Evolutionary conservation across 441 rosid genomes (phyloP), one percentile per base, ranked within the genome.

Genomic region (Populus hybrid): DNA sequence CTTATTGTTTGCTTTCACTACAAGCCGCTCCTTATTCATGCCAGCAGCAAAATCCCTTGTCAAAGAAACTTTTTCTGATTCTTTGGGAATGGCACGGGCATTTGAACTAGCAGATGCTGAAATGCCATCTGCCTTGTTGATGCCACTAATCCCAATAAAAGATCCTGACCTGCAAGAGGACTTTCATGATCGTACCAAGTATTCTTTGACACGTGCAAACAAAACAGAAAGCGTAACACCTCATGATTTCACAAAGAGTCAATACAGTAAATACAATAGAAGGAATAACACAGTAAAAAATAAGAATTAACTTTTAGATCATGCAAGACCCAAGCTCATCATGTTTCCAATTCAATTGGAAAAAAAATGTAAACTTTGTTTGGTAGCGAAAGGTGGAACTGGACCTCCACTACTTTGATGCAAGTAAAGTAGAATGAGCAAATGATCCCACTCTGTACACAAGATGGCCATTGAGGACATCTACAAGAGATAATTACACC

Each of bases 1-100:
- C 92, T 83, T 88, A 78, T 84, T 83, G 65, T 83, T 85, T 74
- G 73, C 84, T 84, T 82, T 89, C 24, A 86, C 76, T 23, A 84
- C 10, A 77, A 82, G 74, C 12, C 84, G 83, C 78, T 89, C 90
- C 82, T 87, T 87, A 69, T 71, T 86, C 74, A 84, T 65, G 42
- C 86, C 83, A 66, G 85, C 78, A 23, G 78, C 59, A 64, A 68
- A 69, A 71, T 88, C 91, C 76, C 89, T 86, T 73, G 87, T 78
- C 71, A 82, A 68, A 72, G 91, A 72, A 76, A 68, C 80, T 81
- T 85, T 89, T 64, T 88, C 89, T 66, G 77, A 24, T 65, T 85
- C 91, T 82, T 79, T 89, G 72, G 81, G 71, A 74, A 81, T 56
- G 53, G 73, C 73, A 28, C 86, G 84, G 74, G 59, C 61, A 79